Conservation (phyloP, 495 filamentous ascomycete species). For the Poronia punctata region DNA sequence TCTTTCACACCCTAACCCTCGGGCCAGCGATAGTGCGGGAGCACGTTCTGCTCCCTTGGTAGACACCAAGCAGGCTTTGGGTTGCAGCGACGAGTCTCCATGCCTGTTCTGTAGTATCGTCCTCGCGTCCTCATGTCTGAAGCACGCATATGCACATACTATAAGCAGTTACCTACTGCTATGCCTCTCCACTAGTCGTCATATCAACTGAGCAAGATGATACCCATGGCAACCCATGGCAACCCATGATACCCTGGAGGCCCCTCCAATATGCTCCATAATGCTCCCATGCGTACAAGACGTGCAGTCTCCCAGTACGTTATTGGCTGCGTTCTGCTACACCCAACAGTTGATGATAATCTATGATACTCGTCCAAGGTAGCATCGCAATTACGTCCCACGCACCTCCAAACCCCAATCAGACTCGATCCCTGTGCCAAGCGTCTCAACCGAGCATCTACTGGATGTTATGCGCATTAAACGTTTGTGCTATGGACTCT, state of each 20-base stretch:
- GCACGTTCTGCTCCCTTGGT: conserved; percentile 8
- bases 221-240: not conserved
- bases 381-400: conserved; percentile 26
- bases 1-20: no score
- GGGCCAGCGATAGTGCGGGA: conserved; percentile 8
- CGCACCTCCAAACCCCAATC: conserved; percentile 21
- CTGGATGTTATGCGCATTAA: conserved; percentile 5
- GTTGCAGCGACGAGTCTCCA: conserved; percentile 9
- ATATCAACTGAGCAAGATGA: conserved; percentile 9
- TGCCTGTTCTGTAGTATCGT: conserved; percentile 8
- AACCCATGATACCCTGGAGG: not conserved
- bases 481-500: not conserved
- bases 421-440: conserved; percentile 5
- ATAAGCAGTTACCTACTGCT: no score
- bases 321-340: conserved; percentile 19
- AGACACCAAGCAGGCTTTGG: conserved; percentile 7
- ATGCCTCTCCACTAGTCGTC: conserved; percentile 2
- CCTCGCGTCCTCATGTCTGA: conserved; percentile 8
- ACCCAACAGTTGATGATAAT: conserved; percentile 23
- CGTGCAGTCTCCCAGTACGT: conserved; percentile 14
- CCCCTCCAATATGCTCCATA: conserved; percentile 7
- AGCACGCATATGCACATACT: conserved; percentile 8
- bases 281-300: conserved; percentile 19
- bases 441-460: not conserved
- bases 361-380: conserved; percentile 27